Conservation (phyloP, 352 stramenopile species). For the Globisporangium radiosum region DNA sequence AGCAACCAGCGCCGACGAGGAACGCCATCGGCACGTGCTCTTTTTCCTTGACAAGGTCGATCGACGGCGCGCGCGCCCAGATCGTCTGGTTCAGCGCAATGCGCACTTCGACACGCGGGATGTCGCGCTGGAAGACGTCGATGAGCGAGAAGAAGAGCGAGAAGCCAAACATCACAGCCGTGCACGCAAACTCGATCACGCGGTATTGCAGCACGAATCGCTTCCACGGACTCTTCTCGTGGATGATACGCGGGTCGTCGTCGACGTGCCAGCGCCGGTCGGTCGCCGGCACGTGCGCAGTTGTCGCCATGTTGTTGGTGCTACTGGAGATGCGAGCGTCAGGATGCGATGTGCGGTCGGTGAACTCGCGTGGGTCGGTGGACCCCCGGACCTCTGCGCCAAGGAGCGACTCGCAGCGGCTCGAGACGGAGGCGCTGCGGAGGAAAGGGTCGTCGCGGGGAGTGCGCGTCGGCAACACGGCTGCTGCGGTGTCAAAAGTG, state of each 20-base stretch:
- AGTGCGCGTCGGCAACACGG: background rate
- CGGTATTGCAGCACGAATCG: constrained; percentile 32
- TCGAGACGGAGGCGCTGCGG: background rate
- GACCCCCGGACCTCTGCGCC: background rate
- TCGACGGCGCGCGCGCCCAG: constrained; percentile 41
- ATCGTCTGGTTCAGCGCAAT: constrained; percentile 29
- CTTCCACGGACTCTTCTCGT: constrained; percentile 14
- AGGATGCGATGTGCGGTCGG: too few species aligned
- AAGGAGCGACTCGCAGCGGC: background rate
- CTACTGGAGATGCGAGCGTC: too few species aligned
- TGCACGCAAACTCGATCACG: constrained; percentile 47
- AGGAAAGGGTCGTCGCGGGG: background rate
- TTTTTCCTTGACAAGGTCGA: constrained; percentile 38
- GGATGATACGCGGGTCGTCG: constrained; percentile 10
- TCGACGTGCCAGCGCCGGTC: constrained; percentile 5
- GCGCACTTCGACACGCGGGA: constrained; percentile 41
- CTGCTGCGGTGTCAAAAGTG: background rate
- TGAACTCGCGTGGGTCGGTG: background rate
- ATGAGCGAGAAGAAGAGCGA: constrained; percentile 48
- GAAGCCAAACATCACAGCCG: constrained; percentile 35
- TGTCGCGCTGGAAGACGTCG: constrained; percentile 45
- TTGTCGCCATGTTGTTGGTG: constrained; percentile 5
- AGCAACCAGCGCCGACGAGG: constrained; percentile 30
- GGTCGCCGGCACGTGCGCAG: background rate
- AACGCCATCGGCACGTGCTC: constrained; percentile 48